These are phyloP conservation scores for Penicillium coffeae DNA, from an alignment of 495 filamentous ascomycete genomes.

Conservation along the genomic window DNA sequence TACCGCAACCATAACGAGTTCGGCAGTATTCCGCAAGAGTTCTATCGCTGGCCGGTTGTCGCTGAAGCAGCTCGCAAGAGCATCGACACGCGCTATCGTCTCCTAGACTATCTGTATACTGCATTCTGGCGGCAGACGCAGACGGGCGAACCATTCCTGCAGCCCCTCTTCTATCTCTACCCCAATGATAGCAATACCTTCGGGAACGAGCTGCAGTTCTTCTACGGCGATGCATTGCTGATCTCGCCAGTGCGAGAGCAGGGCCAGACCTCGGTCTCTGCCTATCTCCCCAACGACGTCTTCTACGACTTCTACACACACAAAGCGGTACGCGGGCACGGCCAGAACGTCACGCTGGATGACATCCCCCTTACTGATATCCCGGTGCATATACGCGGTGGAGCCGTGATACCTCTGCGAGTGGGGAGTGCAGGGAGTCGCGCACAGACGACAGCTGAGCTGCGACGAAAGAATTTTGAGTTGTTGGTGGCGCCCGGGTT, in stretches of 20 bases:
- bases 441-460: constrained; percentile 65
- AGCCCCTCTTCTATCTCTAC: constrained; percentile 69
- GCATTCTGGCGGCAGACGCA: constrained; percentile 59
- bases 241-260: constrained; percentile 67
- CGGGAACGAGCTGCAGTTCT: constrained; percentile 63
- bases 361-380: constrained; percentile 61
- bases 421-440: constrained; percentile 28
- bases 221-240: constrained; percentile 69
- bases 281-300: constrained; percentile 70
- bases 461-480: constrained; percentile 65
- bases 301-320: constrained; percentile 79
- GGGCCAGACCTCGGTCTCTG: constrained; percentile 58
- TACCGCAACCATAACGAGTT: constrained; percentile 72
- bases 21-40: constrained; percentile 60
- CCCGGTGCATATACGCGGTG: constrained; percentile 69
- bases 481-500: constrained; percentile 61
- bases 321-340: constrained; percentile 52
- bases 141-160: constrained; percentile 66
- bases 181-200: constrained; percentile 61
- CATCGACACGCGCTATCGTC: constrained; percentile 70
- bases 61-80: constrained; percentile 62
- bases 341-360: constrained; percentile 46
- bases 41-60: constrained; percentile 69
- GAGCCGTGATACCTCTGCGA: constrained; percentile 64
- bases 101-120: constrained; percentile 83